Base-by-base conservation (phyloP, 2,329 filamentous ascomycete species). In the Cordyceps javanica region DNA sequence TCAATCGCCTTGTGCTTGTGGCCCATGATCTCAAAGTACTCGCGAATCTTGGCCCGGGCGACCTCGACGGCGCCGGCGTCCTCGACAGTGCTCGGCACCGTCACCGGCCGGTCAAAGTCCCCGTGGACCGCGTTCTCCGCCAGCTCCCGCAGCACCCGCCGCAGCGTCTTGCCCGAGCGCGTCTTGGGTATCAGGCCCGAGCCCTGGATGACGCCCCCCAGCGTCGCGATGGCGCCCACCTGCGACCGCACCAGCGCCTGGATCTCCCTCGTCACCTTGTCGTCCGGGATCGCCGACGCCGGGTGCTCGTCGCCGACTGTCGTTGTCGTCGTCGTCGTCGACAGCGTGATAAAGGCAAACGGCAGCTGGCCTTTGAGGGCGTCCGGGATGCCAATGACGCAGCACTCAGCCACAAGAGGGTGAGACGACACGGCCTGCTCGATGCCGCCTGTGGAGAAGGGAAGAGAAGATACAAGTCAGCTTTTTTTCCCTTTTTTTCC, bases 181-280 rank as follows among this genome's bases (percentile, higher is more conserved):
- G 93, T 97, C 76, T 92, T 92, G 6, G 93, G 92, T 54, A 97
- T 96, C 80, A 96, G 92, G 16, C 87, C 87, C 63, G 85, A 85
- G 39, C 90, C 90, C 62, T 91, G 89, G 54, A 96, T 88, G 66
- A 96, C 88, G 2, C 92, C 92, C 9, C 91, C 91, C 0, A 97
- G 79, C 2, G 84, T 83, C 1, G 93, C 92, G 62, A 97, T 96
- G 23, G 89, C 85, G 7, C 92, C 92, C 56, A 97, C 94, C 66
- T 95, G 89, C 34, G 80, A 78, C 26, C 91, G 85, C 3, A 97
- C 87, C 3, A 86, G 78, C 30, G 71, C 73, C 64, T 94, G 90
- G 41, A 94, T 83, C 69, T 92, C 89, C n/a, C 65, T 62, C 16
- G 71, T 69, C 7, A 84, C 66, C 45, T 72, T 58, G 2, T 68